Evolutionary conservation across 2,329 filamentous ascomycete genomes (phyloP).

Genomic region (Grosmannia huntii): DNA sequence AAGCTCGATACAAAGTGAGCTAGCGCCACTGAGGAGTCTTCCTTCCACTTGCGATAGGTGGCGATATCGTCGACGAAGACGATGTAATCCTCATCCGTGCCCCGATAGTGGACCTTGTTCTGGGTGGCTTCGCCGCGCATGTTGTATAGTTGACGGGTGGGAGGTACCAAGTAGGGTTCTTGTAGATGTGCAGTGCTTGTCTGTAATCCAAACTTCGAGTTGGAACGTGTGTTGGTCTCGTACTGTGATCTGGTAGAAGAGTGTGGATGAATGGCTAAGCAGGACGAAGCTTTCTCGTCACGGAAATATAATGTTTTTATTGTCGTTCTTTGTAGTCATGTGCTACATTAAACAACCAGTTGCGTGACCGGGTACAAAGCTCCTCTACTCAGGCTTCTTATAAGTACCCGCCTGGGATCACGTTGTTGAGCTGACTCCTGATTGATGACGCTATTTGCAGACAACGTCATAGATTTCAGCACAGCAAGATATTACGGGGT

Average conservation of each 20-base stretch:
- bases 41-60: slow-evolving; percentile 68
- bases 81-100: slow-evolving; percentile 45
- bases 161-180: slow-evolving; percentile 3
- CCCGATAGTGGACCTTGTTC: slow-evolving; percentile 80
- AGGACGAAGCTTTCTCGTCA: background rate
- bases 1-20: slow-evolving; percentile 77
- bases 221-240: background rate
- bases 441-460: slow-evolving; percentile 7
- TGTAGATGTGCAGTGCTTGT: slow-evolving; percentile 2
- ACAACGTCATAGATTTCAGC: slow-evolving; percentile 9
- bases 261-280: background rate
- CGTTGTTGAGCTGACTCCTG: background rate
- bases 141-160: slow-evolving; percentile 7
- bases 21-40: slow-evolving; percentile 65
- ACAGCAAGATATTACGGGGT: background rate
- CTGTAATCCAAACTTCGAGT: background rate
- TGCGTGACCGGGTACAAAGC: background rate
- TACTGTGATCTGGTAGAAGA: background rate
- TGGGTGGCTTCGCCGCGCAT: slow-evolving; percentile 61
- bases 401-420: background rate
- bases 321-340: background rate
- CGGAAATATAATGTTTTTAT: background rate
- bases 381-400: background rate
- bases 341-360: background rate
- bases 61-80: slow-evolving; percentile 47